Conservation (phyloP, 164 flowering plant genomes). For the Annona cherimola region DNA sequence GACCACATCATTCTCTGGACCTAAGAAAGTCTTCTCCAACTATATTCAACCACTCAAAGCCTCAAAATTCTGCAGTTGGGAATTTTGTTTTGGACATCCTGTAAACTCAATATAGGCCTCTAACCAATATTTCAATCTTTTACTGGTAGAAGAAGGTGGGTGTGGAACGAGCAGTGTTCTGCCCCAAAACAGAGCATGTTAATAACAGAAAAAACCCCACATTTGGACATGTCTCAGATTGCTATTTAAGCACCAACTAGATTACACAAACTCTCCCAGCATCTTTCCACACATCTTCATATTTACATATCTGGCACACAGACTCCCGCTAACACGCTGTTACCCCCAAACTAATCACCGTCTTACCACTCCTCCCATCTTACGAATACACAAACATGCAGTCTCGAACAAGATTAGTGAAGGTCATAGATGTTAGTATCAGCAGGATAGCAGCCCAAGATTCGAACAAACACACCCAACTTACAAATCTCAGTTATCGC, state of each 20-base stretch:
- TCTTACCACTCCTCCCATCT: not conserved
- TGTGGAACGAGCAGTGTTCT: not conserved
- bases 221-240: not conserved
- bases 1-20: too few relatives aligned
- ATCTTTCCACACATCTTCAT: not conserved
- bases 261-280: too few relatives aligned
- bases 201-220: too few relatives aligned
- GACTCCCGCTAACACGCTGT: not conserved
- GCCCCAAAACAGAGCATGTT: not conserved
- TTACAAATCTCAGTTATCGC: conserved; percentile 20
- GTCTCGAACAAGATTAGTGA: not conserved
- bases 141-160: not conserved
- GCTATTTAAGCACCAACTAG: not conserved
- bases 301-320: not conserved
- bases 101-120: too few relatives aligned
- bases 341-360: not conserved
- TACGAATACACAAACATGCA: not conserved
- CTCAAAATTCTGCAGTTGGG: too few relatives aligned
- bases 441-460: conserved; percentile 22
- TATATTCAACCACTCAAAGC: too few relatives aligned
- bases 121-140: too few relatives aligned
- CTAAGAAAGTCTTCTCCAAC: too few relatives aligned
- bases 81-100: too few relatives aligned
- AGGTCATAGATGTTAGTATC: conserved; percentile 24
- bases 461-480: conserved; percentile 16